phyloP scores from a whole-genome alignment of 2,329 filamentous ascomycete genomes.

The Colletotrichum sojae region DNA sequence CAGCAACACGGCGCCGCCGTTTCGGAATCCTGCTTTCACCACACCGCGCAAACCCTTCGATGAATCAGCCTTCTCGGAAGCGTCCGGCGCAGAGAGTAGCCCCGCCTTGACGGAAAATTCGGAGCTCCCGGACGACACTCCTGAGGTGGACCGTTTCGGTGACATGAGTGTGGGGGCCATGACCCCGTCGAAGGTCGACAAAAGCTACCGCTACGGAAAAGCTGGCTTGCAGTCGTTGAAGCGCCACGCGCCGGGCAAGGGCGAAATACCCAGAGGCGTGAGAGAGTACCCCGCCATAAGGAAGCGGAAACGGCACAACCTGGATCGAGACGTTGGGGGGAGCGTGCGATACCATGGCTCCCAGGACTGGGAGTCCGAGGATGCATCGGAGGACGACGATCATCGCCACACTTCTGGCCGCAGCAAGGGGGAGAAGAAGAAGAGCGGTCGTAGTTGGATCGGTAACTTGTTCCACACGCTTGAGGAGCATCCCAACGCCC shows the following conservation, averaged over 20 bases:
- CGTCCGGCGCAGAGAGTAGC: constrained; percentile 72
- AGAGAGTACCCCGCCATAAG: constrained; percentile 58
- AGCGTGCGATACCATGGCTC: constrained; percentile 62
- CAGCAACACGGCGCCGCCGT: constrained; percentile 63
- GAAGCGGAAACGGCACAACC: constrained; percentile 67
- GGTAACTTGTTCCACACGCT: constrained; percentile 63
- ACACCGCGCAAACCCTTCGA: constrained; percentile 73
- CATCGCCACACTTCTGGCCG: constrained; percentile 40
- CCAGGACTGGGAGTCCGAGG: constrained; percentile 60
- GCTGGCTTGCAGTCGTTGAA: constrained; percentile 55
- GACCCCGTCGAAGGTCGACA: constrained; percentile 62
- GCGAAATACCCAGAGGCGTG: constrained; percentile 71
- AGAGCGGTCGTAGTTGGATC: constrained; percentile 53
- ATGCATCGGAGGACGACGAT: constrained; percentile 64
- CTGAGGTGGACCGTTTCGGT: constrained; percentile 63
- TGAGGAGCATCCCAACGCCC: constrained; percentile 71
- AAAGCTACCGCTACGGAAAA: constrained; percentile 61
- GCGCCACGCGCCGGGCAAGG: constrained; percentile 69
- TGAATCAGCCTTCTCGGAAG: constrained; percentile 66
- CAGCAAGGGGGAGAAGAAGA: constrained; percentile 40
- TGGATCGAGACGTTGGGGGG: constrained; percentile 65
- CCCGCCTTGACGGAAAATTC: constrained; percentile 72
- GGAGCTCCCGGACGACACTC: constrained; percentile 67
- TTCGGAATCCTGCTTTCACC: constrained; percentile 75
- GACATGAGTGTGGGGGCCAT: constrained; percentile 61